phyloP scores from a whole-genome alignment of 2,329 filamentous ascomycete genomes.

The Diaporthe citrichinensis region DNA sequence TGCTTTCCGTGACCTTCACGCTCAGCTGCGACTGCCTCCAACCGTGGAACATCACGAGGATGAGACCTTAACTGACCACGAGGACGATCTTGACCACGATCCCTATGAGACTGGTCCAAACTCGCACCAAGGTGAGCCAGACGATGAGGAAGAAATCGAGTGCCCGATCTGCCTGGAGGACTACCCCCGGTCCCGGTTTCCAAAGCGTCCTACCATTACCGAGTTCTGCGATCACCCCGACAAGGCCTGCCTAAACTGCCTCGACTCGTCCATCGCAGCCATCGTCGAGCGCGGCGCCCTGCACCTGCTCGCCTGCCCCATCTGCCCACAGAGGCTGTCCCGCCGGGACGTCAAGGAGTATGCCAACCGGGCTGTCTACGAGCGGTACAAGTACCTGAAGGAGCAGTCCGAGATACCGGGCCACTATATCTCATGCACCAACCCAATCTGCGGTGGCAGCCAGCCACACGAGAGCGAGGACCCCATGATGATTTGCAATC shows the following conservation, averaged over 20 bases:
- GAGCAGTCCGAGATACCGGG: constrained; percentile 38
- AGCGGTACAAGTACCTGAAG: constrained; percentile 37
- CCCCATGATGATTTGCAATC: constrained; percentile 37
- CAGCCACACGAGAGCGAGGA: constrained; percentile 31
- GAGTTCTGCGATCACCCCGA: constrained; percentile 38
- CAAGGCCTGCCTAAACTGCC: constrained; percentile 39
- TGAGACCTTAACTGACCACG: too few relatives aligned
- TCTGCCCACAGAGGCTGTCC: constrained; percentile 38
- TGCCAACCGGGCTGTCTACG: constrained; percentile 16
- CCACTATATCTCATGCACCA: constrained; percentile 41
- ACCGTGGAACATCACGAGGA: neutral
- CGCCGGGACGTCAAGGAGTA: constrained; percentile 31
- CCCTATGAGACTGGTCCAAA: neutral
- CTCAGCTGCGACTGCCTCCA: neutral
- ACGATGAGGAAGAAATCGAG: constrained; percentile 28
- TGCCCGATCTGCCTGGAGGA: constrained; percentile 39
- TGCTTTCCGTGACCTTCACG: neutral
- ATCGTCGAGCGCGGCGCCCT: constrained; percentile 37
- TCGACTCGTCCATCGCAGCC: constrained; percentile 36
- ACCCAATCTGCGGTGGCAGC: constrained; percentile 35
- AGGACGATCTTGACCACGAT: neutral
- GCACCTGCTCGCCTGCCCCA: constrained; percentile 38
- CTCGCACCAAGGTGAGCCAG: neutral
- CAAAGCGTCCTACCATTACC: constrained; percentile 24
- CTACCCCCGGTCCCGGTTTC: constrained; percentile 36